Conservation (phyloP, 2,329 filamentous ascomycete genomes). For the Mycosphaerelloides madeirae region DNA sequence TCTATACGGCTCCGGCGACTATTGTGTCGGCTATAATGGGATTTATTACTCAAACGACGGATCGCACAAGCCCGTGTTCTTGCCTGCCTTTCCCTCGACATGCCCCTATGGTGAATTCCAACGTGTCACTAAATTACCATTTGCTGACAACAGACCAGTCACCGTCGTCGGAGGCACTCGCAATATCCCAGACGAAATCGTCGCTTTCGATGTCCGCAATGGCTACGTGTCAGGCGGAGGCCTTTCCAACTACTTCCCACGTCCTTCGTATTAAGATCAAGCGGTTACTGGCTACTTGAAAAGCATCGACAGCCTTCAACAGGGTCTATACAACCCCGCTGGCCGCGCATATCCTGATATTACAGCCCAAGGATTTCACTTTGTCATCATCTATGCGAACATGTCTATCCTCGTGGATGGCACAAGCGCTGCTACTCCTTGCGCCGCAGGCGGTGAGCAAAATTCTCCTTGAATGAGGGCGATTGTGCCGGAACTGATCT, state of each 20-base stretch:
- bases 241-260: slow-evolving; percentile 42
- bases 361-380: slow-evolving; percentile 49
- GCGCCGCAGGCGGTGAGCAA: slow-evolving; percentile 44
- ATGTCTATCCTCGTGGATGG: slow-evolving; percentile 47
- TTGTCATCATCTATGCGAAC: slow-evolving; percentile 41
- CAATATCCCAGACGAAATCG: slow-evolving; percentile 33
- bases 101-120: too few species aligned
- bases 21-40: slow-evolving; percentile 47
- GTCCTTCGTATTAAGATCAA: slow-evolving; percentile 38
- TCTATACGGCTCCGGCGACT: slow-evolving; percentile 59
- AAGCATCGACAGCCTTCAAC: slow-evolving; percentile 36
- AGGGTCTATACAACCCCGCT: slow-evolving; percentile 40
- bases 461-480: background rate
- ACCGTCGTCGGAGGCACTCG: slow-evolving; percentile 43
- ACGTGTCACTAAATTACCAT: too few species aligned
- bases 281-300: slow-evolving; percentile 35
- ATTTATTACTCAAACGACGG: slow-evolving; percentile 43
- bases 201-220: slow-evolving; percentile 19
- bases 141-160: too few species aligned
- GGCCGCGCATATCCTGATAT: slow-evolving; percentile 46
- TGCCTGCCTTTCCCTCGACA: slow-evolving; percentile 44
- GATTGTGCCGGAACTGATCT: too few species aligned
- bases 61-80: slow-evolving; percentile 42
- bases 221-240: slow-evolving; percentile 42
- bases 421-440: slow-evolving; percentile 51